Evolutionary conservation across 148 eudicot genomes (phyloP).

Genomic region (Oxyria digyna): DNA sequence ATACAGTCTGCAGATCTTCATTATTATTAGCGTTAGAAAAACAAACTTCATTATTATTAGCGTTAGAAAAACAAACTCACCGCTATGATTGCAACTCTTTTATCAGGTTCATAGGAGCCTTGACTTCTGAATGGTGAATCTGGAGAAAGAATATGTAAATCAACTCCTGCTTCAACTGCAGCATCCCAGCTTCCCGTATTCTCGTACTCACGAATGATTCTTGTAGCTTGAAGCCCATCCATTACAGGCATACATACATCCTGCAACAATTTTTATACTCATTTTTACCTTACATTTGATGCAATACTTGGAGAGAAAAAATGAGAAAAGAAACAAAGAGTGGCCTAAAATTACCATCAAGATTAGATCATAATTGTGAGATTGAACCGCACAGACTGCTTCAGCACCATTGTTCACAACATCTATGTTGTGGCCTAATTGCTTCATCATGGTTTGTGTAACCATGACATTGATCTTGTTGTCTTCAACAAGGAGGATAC

Average conservation of each 20-base stretch:
- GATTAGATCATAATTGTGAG: slow-evolving; percentile 50
- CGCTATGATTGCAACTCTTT: slow-evolving; percentile 62
- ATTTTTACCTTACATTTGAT: background rate
- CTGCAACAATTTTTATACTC: slow-evolving; percentile 18
- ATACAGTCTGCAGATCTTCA: background rate
- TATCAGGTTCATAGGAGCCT: slow-evolving; percentile 15
- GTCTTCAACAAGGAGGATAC: slow-evolving; percentile 88
- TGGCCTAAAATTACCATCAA: slow-evolving; percentile 53
- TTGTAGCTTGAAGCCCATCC: slow-evolving; percentile 94
- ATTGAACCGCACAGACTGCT: slow-evolving; percentile 76
- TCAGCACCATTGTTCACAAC: slow-evolving; percentile 84
- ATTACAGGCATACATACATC: slow-evolving; percentile 96
- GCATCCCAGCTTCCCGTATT: slow-evolving; percentile 84
- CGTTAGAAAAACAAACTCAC: slow-evolving; percentile 25
- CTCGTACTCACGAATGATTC: slow-evolving; percentile 75
- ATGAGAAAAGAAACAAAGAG: background rate
- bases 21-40: background rate
- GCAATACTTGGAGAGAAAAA: background rate
- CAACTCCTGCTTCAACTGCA: slow-evolving; percentile 65
- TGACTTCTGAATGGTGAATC: slow-evolving; percentile 17
- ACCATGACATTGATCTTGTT: slow-evolving; percentile 85
- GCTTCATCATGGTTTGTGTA: slow-evolving; percentile 75
- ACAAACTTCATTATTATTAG: background rate
- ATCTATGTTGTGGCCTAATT: slow-evolving; percentile 55
- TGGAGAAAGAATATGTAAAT: slow-evolving; percentile 17